These are phyloP conservation scores for Polygonum maritimum DNA, from an alignment of 148 eudicot genomes.

Conservation along the genomic window DNA sequence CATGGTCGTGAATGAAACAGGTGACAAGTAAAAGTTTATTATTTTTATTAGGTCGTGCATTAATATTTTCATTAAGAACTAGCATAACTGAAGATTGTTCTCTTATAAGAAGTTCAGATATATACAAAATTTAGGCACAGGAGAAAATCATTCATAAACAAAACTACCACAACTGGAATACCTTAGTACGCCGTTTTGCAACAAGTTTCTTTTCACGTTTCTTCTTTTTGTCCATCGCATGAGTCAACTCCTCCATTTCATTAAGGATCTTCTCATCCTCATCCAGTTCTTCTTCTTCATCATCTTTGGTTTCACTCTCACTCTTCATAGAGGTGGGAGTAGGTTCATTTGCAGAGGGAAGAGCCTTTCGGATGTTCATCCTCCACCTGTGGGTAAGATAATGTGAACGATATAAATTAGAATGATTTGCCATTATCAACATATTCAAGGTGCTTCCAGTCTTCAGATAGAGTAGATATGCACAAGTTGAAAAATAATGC, in stretches of 20 bases:
- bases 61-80: background rate
- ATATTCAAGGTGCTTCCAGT: background rate
- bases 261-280: constrained; percentile 67
- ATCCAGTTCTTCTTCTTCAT: constrained; percentile 24
- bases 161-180: constrained; percentile 8
- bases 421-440: background rate
- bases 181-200: constrained; percentile 76
- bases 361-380: constrained; percentile 57
- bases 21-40: background rate
- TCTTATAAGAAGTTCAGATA: background rate
- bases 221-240: constrained; percentile 68
- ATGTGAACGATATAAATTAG: background rate
- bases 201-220: constrained; percentile 59
- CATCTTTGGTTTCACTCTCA: constrained; percentile 27
- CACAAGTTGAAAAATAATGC: background rate
- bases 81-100: background rate
- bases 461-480: background rate
- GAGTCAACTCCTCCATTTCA: constrained; percentile 77
- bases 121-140: background rate
- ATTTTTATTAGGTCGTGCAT: background rate
- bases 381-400: constrained; percentile 56
- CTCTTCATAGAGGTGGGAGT: constrained; percentile 17
- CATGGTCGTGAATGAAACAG: background rate
- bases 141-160: background rate
- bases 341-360: constrained; percentile 35